Conservation (phyloP, 1,284 basidiomycete species). For the Tilletia caries region DNA sequence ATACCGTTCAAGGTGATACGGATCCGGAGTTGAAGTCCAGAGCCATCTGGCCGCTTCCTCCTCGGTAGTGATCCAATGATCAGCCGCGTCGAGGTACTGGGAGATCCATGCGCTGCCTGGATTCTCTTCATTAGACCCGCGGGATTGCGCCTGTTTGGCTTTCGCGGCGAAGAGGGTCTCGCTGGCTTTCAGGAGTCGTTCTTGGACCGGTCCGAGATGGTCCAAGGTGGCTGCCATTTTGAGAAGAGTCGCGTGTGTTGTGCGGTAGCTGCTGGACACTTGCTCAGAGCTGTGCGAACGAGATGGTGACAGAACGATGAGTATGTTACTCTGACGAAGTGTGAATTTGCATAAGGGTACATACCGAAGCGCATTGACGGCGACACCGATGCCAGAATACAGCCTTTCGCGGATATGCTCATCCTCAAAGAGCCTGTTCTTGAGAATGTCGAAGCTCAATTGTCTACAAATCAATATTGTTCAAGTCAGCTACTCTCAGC, state of each 20-base stretch:
- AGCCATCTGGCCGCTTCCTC: background rate
- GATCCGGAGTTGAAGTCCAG: background rate
- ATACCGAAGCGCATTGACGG: conserved; percentile 26
- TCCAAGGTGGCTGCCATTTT: conserved; percentile 34
- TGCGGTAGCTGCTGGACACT: conserved; percentile 20
- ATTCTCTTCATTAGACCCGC: background rate
- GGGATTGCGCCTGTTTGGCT: conserved; percentile 19
- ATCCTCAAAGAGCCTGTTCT: conserved; percentile 32
- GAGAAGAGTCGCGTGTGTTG: conserved; percentile 28
- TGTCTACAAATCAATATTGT: conserved; percentile 16
- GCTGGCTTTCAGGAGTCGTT: conserved; percentile 25
- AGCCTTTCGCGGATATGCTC: conserved; percentile 20
- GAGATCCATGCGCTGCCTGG: background rate
- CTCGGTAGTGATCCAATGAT: background rate
- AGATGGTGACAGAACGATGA: background rate
- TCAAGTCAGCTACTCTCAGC: too few relatives aligned
- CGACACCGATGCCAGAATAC: conserved; percentile 17
- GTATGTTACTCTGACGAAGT: too few relatives aligned
- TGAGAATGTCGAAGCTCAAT: conserved; percentile 36
- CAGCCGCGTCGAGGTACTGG: background rate
- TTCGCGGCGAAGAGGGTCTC: conserved; percentile 30
- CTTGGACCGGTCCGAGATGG: conserved; percentile 28
- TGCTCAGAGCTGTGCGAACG: background rate
- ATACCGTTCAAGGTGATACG: background rate
- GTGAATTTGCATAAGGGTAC: too few relatives aligned